Base-by-base conservation (phyloP, 2,329 filamentous ascomycete species). In the Sporothrix variecibatus region DNA sequence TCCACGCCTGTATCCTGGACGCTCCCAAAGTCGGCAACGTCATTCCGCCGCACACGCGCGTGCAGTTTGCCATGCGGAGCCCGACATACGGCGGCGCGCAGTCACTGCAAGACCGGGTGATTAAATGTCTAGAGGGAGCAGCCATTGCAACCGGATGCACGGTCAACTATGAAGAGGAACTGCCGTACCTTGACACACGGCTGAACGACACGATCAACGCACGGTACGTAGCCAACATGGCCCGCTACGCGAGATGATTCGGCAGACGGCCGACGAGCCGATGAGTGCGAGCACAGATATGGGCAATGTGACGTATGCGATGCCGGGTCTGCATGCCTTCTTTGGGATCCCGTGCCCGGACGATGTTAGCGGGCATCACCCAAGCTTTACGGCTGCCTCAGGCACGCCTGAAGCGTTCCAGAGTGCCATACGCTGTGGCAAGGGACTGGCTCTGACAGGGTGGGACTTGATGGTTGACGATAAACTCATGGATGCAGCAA, bases 61-160 rank as follows among this genome's bases (percentile, higher is more conserved):
- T 60, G n/a, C 56, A 31, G 56, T 60, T 60, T 60, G 56, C 56
- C 56, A 60, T 23, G 56, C 23, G 56, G 2, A 60, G 56, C 56
- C 56, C 56, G 15, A 60, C 56, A 8, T 60, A 60, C 56, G n/a
- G 56, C 56, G 26, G 56, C 7, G 56, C 56, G 1, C 23, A 28
- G 56, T 31, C 56, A 5, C 23, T 60, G 2, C 49, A 51, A n/a
- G 49, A 51, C 49, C 12, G 49, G 2, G 49, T 51, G 1, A 51
- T 51, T 3, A n/a, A 51, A 23, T 51, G 49, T 23, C 17, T 51
- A 17, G 49, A 51, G 17, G 49, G 49, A 12, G 49, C 49, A 6
- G 49, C 49, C 17, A 1, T 51, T 6, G 49, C 49, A 12, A 51
- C 49, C 1, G 49, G 49, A 12, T 51, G 49, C 17, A 20, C 49